These are phyloP conservation scores for Boletus sp. DNA, from an alignment of 768 basidiomycete species.

Conservation along the genomic window DNA sequence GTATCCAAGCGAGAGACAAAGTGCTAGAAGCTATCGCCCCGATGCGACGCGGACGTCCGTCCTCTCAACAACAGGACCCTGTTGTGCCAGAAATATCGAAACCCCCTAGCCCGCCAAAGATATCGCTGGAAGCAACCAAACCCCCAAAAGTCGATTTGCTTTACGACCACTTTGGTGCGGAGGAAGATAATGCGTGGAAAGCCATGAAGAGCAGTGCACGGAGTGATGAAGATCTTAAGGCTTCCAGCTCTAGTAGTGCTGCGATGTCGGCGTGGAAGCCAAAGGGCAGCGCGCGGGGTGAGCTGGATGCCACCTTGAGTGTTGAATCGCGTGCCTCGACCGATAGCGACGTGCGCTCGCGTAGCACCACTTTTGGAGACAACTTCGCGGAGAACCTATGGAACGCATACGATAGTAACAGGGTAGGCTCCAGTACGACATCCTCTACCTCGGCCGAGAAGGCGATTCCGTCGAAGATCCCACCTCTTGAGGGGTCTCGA, in stretches of 20 bases:
- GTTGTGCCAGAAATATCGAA: conserved; percentile 34
- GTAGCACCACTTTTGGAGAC: conserved; percentile 54
- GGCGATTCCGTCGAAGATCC: conserved; percentile 20
- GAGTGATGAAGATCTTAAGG: conserved; percentile 11
- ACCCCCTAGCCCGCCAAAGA: conserved; percentile 21
- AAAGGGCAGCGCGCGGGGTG: conserved; percentile 19
- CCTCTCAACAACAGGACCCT: conserved; percentile 34
- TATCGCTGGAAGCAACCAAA: conserved; percentile 11
- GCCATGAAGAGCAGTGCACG: conserved; percentile 27
- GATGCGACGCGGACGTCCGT: conserved; percentile 69
- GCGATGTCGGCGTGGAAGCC: conserved; percentile 27
- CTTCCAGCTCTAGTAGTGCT: conserved; percentile 27
- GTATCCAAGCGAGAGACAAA: conserved; percentile 69
- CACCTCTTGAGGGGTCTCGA: conserved; percentile 31
- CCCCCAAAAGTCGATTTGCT: conserved; percentile 31
- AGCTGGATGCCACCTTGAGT: conserved; percentile 41
- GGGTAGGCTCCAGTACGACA: conserved; percentile 2
- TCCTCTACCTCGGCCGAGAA: conserved; percentile 13
- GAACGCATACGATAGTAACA: conserved; percentile 43
- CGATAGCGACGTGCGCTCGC: conserved; percentile 21
- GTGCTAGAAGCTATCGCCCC: conserved; percentile 78
- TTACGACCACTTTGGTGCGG: conserved; percentile 35
- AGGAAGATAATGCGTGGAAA: conserved; percentile 51
- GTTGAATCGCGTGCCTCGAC: conserved; percentile 28
- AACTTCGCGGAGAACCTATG: conserved; percentile 58